Percentiles rank a stretch among this genome's conserved stretches.
These are phyloP conservation scores for Luffa acutangula DNA, from an alignment of 306 rosid species.

Conservation along the genomic window DNA sequence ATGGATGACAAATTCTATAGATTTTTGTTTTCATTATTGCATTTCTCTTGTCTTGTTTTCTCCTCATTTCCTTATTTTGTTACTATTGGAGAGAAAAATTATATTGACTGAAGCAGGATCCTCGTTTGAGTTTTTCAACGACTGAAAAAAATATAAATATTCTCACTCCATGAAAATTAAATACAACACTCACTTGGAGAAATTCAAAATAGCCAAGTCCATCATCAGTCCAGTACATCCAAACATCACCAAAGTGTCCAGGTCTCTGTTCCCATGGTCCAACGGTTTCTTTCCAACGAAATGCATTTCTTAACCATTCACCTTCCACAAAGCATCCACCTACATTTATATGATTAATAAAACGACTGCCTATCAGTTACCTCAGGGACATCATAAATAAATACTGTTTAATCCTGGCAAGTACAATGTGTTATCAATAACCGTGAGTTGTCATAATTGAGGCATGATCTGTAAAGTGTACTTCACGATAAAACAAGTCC, in stretches of 20 bases:
- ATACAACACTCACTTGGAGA: conserved; percentile 54
- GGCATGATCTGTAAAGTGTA: not conserved
- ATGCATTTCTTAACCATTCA: conserved; percentile 89
- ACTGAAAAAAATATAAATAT: not conserved
- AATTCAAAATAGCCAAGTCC: conserved; percentile 93
- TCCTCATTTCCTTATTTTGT: not conserved
- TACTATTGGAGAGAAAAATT: not conserved
- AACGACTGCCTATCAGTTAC: not conserved
- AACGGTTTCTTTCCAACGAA: conserved; percentile 77
- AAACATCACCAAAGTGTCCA: conserved; percentile 97
- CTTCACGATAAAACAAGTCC: not conserved
- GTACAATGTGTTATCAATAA: not conserved
- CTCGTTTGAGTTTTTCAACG: not conserved
- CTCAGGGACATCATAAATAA: not conserved
- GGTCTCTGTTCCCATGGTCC: conserved; percentile 99
- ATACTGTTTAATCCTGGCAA: not conserved
- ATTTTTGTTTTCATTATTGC: not conserved
- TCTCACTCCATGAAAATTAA: not conserved
- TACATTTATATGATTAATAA: conserved; percentile 9
- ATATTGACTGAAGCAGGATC: not conserved
- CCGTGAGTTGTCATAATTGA: not conserved
- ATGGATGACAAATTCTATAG: not conserved
- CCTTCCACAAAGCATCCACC: conserved; percentile 99
- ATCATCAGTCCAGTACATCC: conserved; percentile 99
- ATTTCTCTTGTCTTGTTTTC: not conserved